Percentiles rank a stretch among this genome's conserved stretches.
These are phyloP conservation scores for Diaporthe aspalathi DNA, from an alignment of 2,329 filamentous ascomycete genomes.

Conservation along the genomic window DNA sequence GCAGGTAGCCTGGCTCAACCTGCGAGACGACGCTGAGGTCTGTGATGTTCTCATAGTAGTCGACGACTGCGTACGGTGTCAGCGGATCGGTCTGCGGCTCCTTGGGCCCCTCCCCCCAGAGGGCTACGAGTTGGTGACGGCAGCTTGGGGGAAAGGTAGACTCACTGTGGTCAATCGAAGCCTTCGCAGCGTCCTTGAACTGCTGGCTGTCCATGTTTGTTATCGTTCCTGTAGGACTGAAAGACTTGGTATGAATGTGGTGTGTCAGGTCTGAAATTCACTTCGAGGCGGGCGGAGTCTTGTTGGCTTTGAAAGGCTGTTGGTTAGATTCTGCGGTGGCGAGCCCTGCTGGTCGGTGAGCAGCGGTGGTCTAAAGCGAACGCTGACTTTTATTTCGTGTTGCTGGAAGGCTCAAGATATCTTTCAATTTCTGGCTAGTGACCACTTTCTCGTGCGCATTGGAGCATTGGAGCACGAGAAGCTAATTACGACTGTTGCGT, in stretches of 20 bases:
- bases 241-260: not conserved
- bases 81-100: not conserved
- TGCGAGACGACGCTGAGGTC: constrained; percentile 78
- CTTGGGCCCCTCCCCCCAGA: constrained; percentile 11
- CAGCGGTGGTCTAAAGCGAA: not conserved
- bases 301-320: not conserved
- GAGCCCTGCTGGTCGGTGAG: not conserved
- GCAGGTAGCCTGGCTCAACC: constrained; percentile 87
- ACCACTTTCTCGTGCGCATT: not conserved
- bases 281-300: not conserved
- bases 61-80: constrained; percentile 68
- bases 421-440: not conserved
- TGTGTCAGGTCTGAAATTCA: not conserved
- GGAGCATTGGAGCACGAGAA: constrained; percentile 2
- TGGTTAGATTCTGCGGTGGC: not conserved
- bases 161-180: constrained; percentile 85
- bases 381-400: not conserved
- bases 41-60: constrained; percentile 83
- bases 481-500: not conserved
- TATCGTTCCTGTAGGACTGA: not conserved
- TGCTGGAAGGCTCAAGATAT: not conserved
- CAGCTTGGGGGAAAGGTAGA: constrained; percentile 39
- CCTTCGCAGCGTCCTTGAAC: constrained; percentile 81
- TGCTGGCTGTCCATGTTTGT: constrained; percentile 78
- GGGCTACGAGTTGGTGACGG: constrained; percentile 26